Evolutionary conservation across 164 flowering plant genomes (phyloP).

Genomic region (Vitis vinifera): DNA sequence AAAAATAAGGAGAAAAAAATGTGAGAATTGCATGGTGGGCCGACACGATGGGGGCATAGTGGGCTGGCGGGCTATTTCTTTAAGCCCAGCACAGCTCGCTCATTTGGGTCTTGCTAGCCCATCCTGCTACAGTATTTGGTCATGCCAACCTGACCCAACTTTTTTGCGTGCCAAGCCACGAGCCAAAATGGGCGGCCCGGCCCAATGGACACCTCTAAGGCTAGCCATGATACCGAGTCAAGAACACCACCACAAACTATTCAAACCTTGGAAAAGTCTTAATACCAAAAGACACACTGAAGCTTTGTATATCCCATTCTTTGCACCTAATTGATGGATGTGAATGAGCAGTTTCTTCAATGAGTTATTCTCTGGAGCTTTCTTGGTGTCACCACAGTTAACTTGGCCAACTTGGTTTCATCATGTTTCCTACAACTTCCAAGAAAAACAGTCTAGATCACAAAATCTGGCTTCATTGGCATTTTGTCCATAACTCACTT

Average conservation of each 20-base stretch:
- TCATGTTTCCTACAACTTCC: constrained; percentile 78
- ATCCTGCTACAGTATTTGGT: no score
- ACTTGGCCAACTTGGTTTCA: constrained; percentile 44
- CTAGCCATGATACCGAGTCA: constrained; percentile 36
- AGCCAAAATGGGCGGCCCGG: rapidly evolving
- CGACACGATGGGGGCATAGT: no score
- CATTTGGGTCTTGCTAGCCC: no score
- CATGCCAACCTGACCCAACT: no score
- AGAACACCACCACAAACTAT: constrained; percentile 4
- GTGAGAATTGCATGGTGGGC: no score
- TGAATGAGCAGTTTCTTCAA: no score
- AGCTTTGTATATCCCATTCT: neutral
- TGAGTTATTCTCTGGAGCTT: constrained; percentile 22
- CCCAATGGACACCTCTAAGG: no score
- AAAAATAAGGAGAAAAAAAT: no score
- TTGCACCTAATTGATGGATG: neutral
- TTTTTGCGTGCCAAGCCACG: no score
- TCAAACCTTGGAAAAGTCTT: neutral
- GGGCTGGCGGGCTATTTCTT: rapidly evolving
- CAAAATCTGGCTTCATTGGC: constrained; percentile 71
- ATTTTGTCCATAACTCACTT: constrained; percentile 44
- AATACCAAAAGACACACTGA: constrained; percentile 1
- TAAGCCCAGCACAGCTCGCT: no score
- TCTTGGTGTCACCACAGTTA: constrained; percentile 48
- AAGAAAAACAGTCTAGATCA: constrained; percentile 74